Base-by-base conservation (phyloP, 495 filamentous ascomycete genomes). In the Bryoglossum gracile region DNA sequence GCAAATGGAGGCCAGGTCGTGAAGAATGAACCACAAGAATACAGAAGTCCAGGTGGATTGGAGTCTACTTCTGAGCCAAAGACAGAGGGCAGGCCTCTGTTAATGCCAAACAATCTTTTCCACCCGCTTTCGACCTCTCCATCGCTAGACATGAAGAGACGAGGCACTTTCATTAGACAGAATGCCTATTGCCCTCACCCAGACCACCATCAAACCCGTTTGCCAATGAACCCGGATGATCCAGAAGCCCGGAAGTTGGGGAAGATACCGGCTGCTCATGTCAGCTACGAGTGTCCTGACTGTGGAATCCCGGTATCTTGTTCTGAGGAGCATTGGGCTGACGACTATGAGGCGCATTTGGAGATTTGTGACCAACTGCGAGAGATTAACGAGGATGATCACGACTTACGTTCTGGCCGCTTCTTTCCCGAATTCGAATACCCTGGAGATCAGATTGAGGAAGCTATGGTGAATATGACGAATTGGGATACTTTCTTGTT, bases 401-500 rank as follows among this genome's bases (percentile, higher is more conserved):
- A 99, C 63, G 92, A 99, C 62, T 69, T 99, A 48, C 78, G 83
- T 18, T 90, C 85, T 23, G 91, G 91, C 14, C 80, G 92, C 10
- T 85, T 86, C 66, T 97, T 97, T 66, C 85, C 84, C 21, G 94
- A 99, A 64, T 96, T 96, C 64, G 75, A 87, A 43, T 95, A 94
- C 61, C 87, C 92, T 0, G 85, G 79, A 3, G 75, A 78, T 23
- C 91, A 95, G 67, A 82, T 94, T 65, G 90, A 96, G 48, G 90
- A 95, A 61, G 85, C 85, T 42, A 70, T 91, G 54, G 77, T 94
- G 43, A 99, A 99, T 70, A 90, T 97, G 84, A 95, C 86, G 25
- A 97, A 92, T 64, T 99, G 92, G 92, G 92, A 99, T 61, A 96
- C 92, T 0, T 87, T 88, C 50, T 67, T 97, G 39, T 99, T 95